Evolutionary conservation across 2,329 filamentous ascomycete genomes (phyloP).

Genomic region (Ophiostoma angusticollis): DNA sequence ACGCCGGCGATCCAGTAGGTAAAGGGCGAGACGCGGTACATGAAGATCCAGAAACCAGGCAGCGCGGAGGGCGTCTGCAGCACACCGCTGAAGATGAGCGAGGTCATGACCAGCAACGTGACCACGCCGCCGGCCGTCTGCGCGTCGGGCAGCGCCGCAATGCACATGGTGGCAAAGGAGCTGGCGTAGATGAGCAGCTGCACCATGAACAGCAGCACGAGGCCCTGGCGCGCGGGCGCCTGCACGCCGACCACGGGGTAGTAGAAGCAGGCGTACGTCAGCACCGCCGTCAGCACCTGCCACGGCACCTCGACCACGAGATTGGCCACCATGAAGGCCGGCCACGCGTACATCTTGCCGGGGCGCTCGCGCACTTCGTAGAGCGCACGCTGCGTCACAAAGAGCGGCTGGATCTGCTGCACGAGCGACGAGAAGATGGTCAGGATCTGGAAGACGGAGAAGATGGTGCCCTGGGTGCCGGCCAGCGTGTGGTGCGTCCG

Average conservation of each 20-base stretch:
- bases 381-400: conserved; percentile 64
- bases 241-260: conserved; percentile 57
- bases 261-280: conserved; percentile 61
- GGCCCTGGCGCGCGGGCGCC: conserved; percentile 41
- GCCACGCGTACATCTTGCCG: conserved; percentile 74
- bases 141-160: conserved; percentile 54
- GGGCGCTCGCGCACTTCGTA: conserved; percentile 79
- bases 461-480: conserved; percentile 74
- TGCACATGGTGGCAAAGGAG: conserved; percentile 63
- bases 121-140: conserved; percentile 53
- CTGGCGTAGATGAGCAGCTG: conserved; percentile 58
- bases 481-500: conserved; percentile 56
- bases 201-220: conserved; percentile 52
- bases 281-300: conserved; percentile 58
- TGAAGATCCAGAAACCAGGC: conserved; percentile 65
- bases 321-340: conserved; percentile 70
- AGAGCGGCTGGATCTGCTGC: conserved; percentile 74
- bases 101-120: conserved; percentile 44
- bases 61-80: conserved; percentile 44
- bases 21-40: conserved; percentile 71
- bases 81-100: conserved; percentile 47
- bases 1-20: conserved; percentile 71
- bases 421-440: conserved; percentile 70
- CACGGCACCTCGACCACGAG: conserved; percentile 77
- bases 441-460: conserved; percentile 70